Base-by-base conservation (phyloP, 73 alveolate genomes). In the Blepharisma stoltei region DNA sequence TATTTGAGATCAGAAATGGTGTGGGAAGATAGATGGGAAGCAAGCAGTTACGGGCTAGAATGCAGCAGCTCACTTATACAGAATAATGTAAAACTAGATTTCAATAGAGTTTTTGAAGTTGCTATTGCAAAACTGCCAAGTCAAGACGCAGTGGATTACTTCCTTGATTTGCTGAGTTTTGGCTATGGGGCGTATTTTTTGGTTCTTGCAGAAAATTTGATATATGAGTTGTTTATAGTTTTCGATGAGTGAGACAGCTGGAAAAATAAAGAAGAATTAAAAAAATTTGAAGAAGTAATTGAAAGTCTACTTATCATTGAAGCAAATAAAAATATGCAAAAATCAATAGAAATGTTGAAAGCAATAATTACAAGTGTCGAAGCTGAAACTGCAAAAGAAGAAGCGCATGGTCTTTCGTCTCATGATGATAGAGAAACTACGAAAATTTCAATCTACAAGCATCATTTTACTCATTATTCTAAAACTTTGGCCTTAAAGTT, bases 21-120 rank as follows among this genome's bases (percentile, higher is more conserved):
- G 18, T 60, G 73, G 73, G 73, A 60, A 60, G 45, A 60, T 25
- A 60, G 46, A 14, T 60, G 73, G 73, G 23, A 60, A 60, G 23
- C n/a, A 60, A 60, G 73, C 23, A 8, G 5, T n/a, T 20, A 14
- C 14, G 38, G 49, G 3, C 23, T 14, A 14, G 37, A 18, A 14
- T 60, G 73, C 23, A 38, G 46, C 46, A 14, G 18, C 18, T 9
- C n/a, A 4, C 47, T 60, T 0, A 25, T 60, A 38, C 37, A 60
- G 23, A 0, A 14, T 60, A 52, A 52, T 14, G 46, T 38, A 18
- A 25, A 20, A 9, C 23, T 60, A 8, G 14, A 25, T 60, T n/a
- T 60, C 5, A 14, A 60, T 14, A 38, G 23, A 60, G 73, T 60
- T 25, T 25, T 60, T 60, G 46, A 60, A 2, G 18, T 14, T 25